Percentiles rank a stretch among this genome's conserved stretches.
These are phyloP conservation scores for Coprinellus aureogranulatus DNA, from an alignment of 768 basidiomycete species.

Conservation along the genomic window DNA sequence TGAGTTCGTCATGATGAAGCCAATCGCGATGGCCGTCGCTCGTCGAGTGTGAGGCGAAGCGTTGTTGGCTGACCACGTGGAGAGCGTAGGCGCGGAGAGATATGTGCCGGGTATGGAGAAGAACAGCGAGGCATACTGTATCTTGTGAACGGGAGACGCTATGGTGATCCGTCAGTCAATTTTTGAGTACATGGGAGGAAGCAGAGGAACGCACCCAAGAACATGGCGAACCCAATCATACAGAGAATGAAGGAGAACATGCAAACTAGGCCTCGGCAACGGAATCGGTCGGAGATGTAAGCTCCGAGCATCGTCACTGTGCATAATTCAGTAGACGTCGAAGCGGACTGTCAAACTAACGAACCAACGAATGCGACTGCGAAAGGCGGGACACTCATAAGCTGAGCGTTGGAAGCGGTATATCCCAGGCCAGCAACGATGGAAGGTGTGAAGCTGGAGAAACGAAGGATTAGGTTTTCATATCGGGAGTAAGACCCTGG, in stretches of 20 bases:
- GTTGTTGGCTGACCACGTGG: constrained; percentile 65
- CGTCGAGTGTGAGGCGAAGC: constrained; percentile 53
- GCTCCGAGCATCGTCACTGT: constrained; percentile 36
- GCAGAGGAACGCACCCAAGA: constrained; percentile 39
- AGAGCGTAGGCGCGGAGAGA: constrained; percentile 49
- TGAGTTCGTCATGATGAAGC: constrained; percentile 57
- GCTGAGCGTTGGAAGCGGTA: constrained; percentile 50
- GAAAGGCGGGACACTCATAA: constrained; percentile 63
- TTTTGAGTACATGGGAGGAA: neutral
- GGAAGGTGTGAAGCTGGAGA: constrained; percentile 62
- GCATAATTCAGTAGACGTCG: too few species aligned
- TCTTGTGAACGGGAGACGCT: constrained; percentile 35
- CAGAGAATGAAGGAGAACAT: constrained; percentile 44
- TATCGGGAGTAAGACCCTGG: constrained; percentile 1
- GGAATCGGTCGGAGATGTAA: constrained; percentile 52
- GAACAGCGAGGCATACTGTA: constrained; percentile 58
- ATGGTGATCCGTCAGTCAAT: neutral
- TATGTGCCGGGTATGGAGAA: constrained; percentile 53
- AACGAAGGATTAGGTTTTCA: neutral
- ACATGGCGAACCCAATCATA: constrained; percentile 54
- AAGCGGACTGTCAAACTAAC: constrained; percentile 15
- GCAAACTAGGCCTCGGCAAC: constrained; percentile 45
- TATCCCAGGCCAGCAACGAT: constrained; percentile 66
- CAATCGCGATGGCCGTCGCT: constrained; percentile 55
- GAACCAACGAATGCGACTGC: constrained; percentile 47